A percentile compares a stretch with the other conserved stretches of the same genome.
Conservation (phyloP, 1,284 basidiomycete genomes). For the Stygiomarasmius scandens region DNA sequence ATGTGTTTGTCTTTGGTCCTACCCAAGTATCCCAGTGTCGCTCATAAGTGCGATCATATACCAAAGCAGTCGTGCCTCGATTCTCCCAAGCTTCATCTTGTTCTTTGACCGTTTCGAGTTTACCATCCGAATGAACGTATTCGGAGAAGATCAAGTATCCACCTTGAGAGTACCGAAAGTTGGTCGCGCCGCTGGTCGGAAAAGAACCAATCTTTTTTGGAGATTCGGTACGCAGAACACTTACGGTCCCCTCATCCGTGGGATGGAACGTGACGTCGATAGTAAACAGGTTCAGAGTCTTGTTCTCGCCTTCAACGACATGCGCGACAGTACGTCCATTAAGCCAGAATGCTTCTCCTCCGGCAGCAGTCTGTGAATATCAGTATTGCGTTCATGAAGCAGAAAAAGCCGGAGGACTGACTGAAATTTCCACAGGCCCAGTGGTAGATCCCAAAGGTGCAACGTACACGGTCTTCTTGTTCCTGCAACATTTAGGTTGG, state of each 20-base stretch:
- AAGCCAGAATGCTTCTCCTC: constrained; percentile 79
- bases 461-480: constrained; percentile 68
- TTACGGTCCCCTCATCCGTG: neutral
- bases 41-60: constrained; percentile 76
- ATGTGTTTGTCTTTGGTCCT: constrained; percentile 66
- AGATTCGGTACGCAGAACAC: constrained; percentile 4
- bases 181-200: constrained; percentile 65
- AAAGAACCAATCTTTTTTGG: constrained; percentile 53
- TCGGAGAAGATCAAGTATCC: constrained; percentile 74
- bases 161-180: constrained; percentile 67
- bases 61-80: constrained; percentile 72
- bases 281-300: constrained; percentile 54
- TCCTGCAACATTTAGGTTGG: constrained; percentile 43
- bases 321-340: constrained; percentile 68
- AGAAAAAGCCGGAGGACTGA: constrained; percentile 22
- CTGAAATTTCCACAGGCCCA: constrained; percentile 52
- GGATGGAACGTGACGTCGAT: constrained; percentile 34
- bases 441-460: constrained; percentile 55
- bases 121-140: constrained; percentile 74
- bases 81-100: constrained; percentile 73
- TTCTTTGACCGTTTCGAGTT: constrained; percentile 64
- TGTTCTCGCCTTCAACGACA: constrained; percentile 50
- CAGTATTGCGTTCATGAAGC: neutral
- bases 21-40: constrained; percentile 93
- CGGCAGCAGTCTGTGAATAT: constrained; percentile 50